These are phyloP conservation scores for Crepidotus variabilis DNA, from an alignment of 768 basidiomycete genomes.

Conservation along the genomic window DNA sequence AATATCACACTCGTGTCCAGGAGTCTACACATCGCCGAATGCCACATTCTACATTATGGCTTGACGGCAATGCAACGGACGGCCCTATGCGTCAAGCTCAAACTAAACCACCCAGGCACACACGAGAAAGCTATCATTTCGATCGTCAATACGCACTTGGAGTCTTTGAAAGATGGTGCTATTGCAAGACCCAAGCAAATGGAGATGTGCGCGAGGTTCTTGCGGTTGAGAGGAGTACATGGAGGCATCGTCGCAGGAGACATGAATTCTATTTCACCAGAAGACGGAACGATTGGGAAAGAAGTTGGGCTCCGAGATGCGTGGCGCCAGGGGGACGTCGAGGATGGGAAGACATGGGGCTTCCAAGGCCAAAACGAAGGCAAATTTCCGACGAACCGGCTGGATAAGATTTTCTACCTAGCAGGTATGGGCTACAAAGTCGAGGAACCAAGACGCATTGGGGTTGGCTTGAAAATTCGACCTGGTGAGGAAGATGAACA, in stretches of 20 bases:
- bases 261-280: conserved; percentile 60
- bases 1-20: conserved; percentile 67
- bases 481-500: conserved; percentile 25
- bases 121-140: conserved; percentile 41
- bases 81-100: conserved; percentile 38
- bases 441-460: conserved; percentile 51
- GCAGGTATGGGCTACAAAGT: conserved; percentile 46
- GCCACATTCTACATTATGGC: conserved; percentile 50
- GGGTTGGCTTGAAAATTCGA: conserved; percentile 45
- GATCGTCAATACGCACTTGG: conserved; percentile 72
- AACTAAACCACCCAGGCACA: conserved; percentile 15
- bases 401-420: conserved; percentile 67
- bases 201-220: conserved; percentile 42
- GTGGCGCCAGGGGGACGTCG: conserved; percentile 44
- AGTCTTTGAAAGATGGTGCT: conserved; percentile 51
- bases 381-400: conserved; percentile 45
- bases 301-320: conserved; percentile 55
- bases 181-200: conserved; percentile 47
- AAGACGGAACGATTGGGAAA: conserved; percentile 39
- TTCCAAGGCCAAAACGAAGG: conserved; percentile 44
- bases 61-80: conserved; percentile 47
- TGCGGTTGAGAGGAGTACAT: conserved; percentile 42
- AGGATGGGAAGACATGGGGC: conserved; percentile 67
- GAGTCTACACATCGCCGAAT: conserved; percentile 43
- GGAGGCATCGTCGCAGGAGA: conserved; percentile 69